These are phyloP conservation scores for Zelonia costaricensis DNA, from an alignment of 208 protist species.

Conservation along the genomic window DNA sequence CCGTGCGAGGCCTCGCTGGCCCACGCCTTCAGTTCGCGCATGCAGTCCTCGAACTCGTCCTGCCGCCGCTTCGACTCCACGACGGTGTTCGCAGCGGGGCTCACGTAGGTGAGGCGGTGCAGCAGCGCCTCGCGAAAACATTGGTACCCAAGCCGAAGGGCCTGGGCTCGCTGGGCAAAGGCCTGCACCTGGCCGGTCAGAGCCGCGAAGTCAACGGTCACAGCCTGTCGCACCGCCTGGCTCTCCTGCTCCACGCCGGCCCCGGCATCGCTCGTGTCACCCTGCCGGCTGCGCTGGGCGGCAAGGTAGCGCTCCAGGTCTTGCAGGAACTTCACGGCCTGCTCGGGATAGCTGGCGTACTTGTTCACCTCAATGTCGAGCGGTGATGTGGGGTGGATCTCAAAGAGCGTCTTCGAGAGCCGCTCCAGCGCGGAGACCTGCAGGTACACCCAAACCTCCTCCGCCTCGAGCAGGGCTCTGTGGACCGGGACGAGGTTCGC, in stretches of 20 bases:
- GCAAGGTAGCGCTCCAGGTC: constrained; percentile 25
- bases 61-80: constrained; percentile 67
- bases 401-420: constrained; percentile 69
- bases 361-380: constrained; percentile 76
- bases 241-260: constrained; percentile 5
- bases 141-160: constrained; percentile 62
- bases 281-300: constrained; percentile 14
- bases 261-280: constrained; percentile 11
- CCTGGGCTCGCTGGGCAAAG: constrained; percentile 59
- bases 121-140: constrained; percentile 75
- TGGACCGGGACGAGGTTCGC: constrained; percentile 58
- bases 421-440: constrained; percentile 81
- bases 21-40: constrained; percentile 80
- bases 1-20: constrained; percentile 55
- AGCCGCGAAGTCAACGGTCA: constrained; percentile 27
- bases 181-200: constrained; percentile 40
- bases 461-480: constrained; percentile 66
- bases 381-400: constrained; percentile 72
- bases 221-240: constrained; percentile 14
- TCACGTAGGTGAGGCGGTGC: constrained; percentile 76
- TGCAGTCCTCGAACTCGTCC: constrained; percentile 72
- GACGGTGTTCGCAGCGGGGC: constrained; percentile 47
- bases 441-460: constrained; percentile 85
- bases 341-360: constrained; percentile 56
- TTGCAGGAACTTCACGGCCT: constrained; percentile 40